These are phyloP conservation scores for Aspergillus sparsus DNA, from an alignment of 495 filamentous ascomycete genomes.

Conservation along the genomic window DNA sequence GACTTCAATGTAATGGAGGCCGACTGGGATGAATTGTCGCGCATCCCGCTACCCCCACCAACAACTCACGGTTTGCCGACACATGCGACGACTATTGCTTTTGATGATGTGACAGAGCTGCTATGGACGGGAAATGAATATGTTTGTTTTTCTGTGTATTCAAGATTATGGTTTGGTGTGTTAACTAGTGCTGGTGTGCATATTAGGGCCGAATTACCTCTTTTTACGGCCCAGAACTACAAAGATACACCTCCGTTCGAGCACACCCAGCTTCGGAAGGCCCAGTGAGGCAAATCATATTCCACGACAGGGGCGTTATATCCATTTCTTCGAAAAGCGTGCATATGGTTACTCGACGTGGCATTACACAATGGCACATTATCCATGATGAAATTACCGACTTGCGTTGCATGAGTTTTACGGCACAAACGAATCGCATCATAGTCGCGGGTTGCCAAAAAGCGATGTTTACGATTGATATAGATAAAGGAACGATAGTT, in stretches of 20 bases:
- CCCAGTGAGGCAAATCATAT: slow-evolving; percentile 74
- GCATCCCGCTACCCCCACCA: slow-evolving; percentile 68
- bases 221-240: slow-evolving; percentile 79
- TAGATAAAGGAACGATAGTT: slow-evolving; percentile 77
- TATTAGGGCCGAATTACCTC: slow-evolving; percentile 78
- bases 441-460: slow-evolving; percentile 84
- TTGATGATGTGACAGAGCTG: slow-evolving; percentile 85
- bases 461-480: slow-evolving; percentile 86
- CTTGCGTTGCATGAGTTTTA: slow-evolving; percentile 90
- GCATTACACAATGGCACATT: slow-evolving; percentile 83
- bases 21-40: slow-evolving; percentile 64
- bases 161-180: background rate
- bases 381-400: slow-evolving; percentile 75
- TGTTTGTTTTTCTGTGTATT: slow-evolving; percentile 50
- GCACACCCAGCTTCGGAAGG: slow-evolving; percentile 68
- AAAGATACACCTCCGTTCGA: slow-evolving; percentile 76
- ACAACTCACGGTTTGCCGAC: slow-evolving; percentile 61
- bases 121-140: slow-evolving; percentile 90
- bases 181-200: slow-evolving; percentile 14
- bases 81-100: slow-evolving; percentile 72
- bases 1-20: slow-evolving; percentile 43
- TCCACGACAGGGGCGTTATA: slow-evolving; percentile 84
- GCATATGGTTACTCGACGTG: slow-evolving; percentile 81
- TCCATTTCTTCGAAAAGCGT: slow-evolving; percentile 74
- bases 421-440: slow-evolving; percentile 79